Base-by-base conservation (phyloP, 1,284 basidiomycete species). In the Rhodotorula sp. region DNA sequence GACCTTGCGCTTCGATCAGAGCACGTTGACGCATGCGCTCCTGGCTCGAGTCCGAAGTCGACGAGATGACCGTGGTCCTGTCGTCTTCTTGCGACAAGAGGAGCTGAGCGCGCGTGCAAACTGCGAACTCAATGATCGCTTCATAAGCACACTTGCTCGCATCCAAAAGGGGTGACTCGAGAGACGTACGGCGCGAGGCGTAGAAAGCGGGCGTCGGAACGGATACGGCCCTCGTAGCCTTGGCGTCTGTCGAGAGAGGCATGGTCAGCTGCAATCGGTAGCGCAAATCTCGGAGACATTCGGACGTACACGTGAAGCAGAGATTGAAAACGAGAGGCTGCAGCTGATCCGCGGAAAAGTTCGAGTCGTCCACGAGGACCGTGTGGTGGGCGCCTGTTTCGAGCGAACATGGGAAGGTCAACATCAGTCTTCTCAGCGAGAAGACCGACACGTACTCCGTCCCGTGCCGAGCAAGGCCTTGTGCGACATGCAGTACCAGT, bases 141-240 rank as follows among this genome's bases (percentile, higher is more conserved):
- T 33, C 8, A 7, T 33, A 7, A 33, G 33, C 33, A 33, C 33
- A 5, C 33, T 33, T 7, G 8, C 33, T 33, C 8, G 6, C 33
- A 33, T 33, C 33, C 33, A 33, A 33, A 7, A 33, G 8, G 8
- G 8, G 6, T 33, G 33, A 33, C 8, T 7, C 8, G 33, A 33
- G 33, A 33, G 33, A 33, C 33, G 33, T 33, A 33, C 33, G 33
- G 33, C 33, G 33, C 8, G 33, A 56, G 29, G 67, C 71, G 51
- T 69, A 91, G 76, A 91, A 92, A 0, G 91, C 89, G 0, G 90
- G 91, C 0, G 90, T 90, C 0, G 90, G 89, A 66, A 91, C 90
- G 0, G 90, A 91, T 1, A 93, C 91, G 0, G 89, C 90, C 54
- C 91, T 86, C 1, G 91, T 92, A 20, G 89, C 87, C 4, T 91